These are phyloP conservation scores for Aureobasidium sp. DNA, from an alignment of 2,329 filamentous ascomycete genomes.

Conservation along the genomic window DNA sequence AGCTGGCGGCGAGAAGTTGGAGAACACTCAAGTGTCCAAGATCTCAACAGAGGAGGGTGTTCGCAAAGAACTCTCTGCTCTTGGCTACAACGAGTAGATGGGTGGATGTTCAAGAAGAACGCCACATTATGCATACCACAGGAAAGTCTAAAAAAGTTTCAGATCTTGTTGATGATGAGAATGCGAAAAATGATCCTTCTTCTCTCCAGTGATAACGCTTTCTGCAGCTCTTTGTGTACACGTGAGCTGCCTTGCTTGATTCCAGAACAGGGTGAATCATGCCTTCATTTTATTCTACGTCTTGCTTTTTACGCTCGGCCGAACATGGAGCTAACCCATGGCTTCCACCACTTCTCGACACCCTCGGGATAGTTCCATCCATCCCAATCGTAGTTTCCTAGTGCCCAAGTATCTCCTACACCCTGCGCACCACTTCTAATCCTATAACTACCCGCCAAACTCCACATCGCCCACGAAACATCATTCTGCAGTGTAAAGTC, in stretches of 20 bases:
- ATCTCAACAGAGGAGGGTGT: slow-evolving; percentile 83
- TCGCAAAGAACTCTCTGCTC: slow-evolving; percentile 61
- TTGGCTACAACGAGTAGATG: slow-evolving; percentile 17
- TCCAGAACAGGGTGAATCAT: no score
- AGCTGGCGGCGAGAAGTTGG: slow-evolving; percentile 89
- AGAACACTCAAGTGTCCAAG: slow-evolving; percentile 98
- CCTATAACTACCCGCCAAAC: slow-evolving; percentile 43
- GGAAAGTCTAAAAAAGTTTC: neutral
- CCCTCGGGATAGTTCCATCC: slow-evolving; percentile 42
- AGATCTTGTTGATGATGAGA: neutral
- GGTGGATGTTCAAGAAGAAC: neutral
- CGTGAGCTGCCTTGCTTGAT: no score
- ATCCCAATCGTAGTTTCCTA: slow-evolving; percentile 42
- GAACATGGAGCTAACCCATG: slow-evolving; percentile 40
- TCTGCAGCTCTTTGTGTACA: neutral
- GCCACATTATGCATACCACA: neutral
- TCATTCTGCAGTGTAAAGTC: slow-evolving; percentile 40
- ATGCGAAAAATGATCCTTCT: slow-evolving; percentile 1
- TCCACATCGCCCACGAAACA: slow-evolving; percentile 46
- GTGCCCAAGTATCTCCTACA: slow-evolving; percentile 42
- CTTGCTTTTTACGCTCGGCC: neutral
- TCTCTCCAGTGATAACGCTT: neutral
- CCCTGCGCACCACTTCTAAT: slow-evolving; percentile 40
- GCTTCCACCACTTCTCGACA: slow-evolving; percentile 45
- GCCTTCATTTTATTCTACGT: no score